A percentile compares a stretch with the other conserved stretches of the same genome.
These are phyloP conservation scores for Lipomyces chichibuensis DNA, from an alignment of 805 yeast genomes.

Conservation along the genomic window DNA sequence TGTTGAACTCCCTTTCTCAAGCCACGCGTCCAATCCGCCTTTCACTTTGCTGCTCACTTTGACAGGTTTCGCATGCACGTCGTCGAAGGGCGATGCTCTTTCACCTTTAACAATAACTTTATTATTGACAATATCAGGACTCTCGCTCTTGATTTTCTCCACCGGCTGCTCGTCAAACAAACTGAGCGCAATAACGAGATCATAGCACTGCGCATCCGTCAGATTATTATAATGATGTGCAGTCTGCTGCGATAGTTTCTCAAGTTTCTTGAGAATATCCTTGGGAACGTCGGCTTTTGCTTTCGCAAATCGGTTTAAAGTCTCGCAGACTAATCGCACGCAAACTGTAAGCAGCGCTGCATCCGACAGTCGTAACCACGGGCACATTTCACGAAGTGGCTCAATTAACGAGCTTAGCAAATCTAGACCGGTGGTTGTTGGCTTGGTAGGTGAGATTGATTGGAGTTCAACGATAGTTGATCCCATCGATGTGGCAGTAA, in stretches of 20 bases:
- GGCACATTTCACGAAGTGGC: constrained; percentile 69
- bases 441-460: constrained; percentile 19
- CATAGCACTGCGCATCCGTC: constrained; percentile 64
- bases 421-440: constrained; percentile 30
- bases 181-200: constrained; percentile 50
- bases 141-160: background rate
- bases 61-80: background rate
- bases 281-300: constrained; percentile 56
- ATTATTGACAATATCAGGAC: background rate
- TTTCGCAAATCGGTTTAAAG: constrained; percentile 66
- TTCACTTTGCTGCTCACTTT: background rate
- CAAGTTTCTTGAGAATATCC: constrained; percentile 58
- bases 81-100: background rate
- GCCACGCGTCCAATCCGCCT: constrained; percentile 23
- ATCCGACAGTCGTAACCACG: constrained; percentile 85
- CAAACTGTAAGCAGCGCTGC: constrained; percentile 71
- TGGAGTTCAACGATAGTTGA: constrained; percentile 35
- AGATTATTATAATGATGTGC: constrained; percentile 71
- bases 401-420: constrained; percentile 59
- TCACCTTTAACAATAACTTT: background rate
- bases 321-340: constrained; percentile 66
- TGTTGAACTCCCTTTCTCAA: constrained; percentile 9
- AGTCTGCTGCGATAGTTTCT: constrained; percentile 43
- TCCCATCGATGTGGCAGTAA: constrained; percentile 43
- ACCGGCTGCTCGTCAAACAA: constrained; percentile 9